Base-by-base conservation (phyloP, 1,139 yeast genomes). In the Scheffersomyces illinoinensis region DNA sequence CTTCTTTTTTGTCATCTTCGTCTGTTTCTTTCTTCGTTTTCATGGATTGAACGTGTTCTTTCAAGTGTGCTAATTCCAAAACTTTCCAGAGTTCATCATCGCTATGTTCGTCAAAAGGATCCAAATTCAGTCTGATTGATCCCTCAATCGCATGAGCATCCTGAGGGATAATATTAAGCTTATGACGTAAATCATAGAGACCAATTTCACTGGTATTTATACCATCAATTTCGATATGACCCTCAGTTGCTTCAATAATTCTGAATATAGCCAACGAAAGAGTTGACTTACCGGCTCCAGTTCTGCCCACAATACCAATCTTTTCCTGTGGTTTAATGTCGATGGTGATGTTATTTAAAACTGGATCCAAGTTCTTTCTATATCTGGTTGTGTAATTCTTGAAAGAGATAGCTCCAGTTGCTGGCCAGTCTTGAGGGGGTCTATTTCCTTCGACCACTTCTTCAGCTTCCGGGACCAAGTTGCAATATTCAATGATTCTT, bases 261-360 rank as follows among this genome's bases (percentile, higher is more conserved):
- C 82, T 69, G 69, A 77, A 77, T 17, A 77, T 64, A 0, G 81
- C 80, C 58, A 77, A 68, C 1, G 81, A 72, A 47, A 77, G 69
- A 0, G 80, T 72, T 5, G 79, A 76, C 59, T 77, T 77, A 5
- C 82, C 82, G 3, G 82, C 81, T 10, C 82, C 82, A 3, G 82
- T 77, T 64, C 82, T 67, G 18, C 81, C 81, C 47, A 77, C 81
- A 59, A 77, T 74, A 19, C 82, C 82, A 53, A 77, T 66, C 62
- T 77, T 77, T 59, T 77, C 81, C 2, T 71, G 63, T 4, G 77
- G 71, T 56, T 70, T 68, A 56, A 77, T 72, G 23, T 67, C 67
- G 21, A 76, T 54, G 47, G 61, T 60, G 51, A 77, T 67, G 49
- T 72, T 64, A 50, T 67, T 74, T 61, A 77, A 71, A 3, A 77